A percentile compares a stretch with the other conserved stretches of the same genome.
Conservation (phyloP, 805 yeast species). For the Metschnikowia proteae region DNA sequence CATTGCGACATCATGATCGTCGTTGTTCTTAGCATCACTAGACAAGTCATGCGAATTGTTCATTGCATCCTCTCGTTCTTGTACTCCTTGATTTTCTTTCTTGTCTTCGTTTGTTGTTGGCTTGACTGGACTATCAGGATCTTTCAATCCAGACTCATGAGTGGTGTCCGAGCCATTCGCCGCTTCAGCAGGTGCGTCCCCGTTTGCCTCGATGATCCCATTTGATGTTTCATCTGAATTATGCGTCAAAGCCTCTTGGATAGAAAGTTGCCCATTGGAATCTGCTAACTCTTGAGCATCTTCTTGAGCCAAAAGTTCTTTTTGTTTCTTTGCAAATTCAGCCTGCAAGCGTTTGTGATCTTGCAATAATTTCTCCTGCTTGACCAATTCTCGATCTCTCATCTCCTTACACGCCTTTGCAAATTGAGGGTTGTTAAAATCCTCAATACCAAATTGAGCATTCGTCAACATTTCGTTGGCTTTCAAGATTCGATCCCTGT, state of each 20-base stretch:
- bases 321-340: constrained; percentile 20
- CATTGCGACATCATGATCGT: background rate
- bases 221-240: background rate
- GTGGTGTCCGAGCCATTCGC: background rate
- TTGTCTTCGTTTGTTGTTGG: background rate
- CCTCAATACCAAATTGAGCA: constrained; percentile 94
- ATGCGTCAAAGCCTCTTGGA: background rate
- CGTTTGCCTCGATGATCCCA: background rate
- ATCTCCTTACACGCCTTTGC: constrained; percentile 72
- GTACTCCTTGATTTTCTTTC: background rate
- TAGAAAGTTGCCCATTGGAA: background rate
- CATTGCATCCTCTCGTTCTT: background rate
- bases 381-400: constrained; percentile 57
- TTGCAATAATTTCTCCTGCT: constrained; percentile 44
- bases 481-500: constrained; percentile 72
- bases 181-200: background rate
- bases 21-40: background rate
- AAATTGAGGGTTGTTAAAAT: constrained; percentile 70
- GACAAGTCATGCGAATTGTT: background rate
- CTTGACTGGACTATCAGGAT: background rate
- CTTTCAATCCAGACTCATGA: background rate
- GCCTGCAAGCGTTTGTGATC: constrained; percentile 29
- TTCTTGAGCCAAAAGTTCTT: constrained; percentile 7
- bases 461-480: constrained; percentile 96
- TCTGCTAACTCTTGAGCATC: background rate